Conservation (phyloP, 148 eudicot genomes). For the Nyssa sinensis region DNA sequence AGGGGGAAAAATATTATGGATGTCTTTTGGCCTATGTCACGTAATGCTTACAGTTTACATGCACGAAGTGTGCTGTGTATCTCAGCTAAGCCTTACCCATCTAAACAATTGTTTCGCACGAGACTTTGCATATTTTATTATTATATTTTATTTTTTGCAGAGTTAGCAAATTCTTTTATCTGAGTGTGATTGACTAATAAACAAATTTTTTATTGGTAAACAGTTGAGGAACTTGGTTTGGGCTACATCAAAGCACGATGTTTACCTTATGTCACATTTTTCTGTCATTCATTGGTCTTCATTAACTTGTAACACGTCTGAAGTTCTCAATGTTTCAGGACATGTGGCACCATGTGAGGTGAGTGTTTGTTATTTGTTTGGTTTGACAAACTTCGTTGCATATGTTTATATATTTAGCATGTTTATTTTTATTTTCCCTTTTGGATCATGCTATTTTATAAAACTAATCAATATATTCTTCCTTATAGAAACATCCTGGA, state of each 20-base stretch:
- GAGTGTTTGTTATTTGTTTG: conserved; percentile 12
- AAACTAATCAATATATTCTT: conserved; percentile 9
- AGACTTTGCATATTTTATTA: too few species aligned
- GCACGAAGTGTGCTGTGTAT: not conserved
- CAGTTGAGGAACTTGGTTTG: conserved; percentile 93
- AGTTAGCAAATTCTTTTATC: not conserved
- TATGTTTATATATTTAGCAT: not conserved
- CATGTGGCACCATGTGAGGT: conserved; percentile 89
- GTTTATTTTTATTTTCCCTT: too few species aligned
- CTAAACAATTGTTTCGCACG: not conserved
- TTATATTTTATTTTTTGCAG: too few species aligned
- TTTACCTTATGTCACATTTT: conserved; percentile 73
- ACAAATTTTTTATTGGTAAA: conserved; percentile 9
- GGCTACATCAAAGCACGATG: conserved; percentile 91
- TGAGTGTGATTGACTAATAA: conserved; percentile 13
- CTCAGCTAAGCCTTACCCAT: not conserved
- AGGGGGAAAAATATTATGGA: too few species aligned
- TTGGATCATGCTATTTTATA: not conserved
- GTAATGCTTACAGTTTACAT: not conserved
- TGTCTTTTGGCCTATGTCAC: not conserved
- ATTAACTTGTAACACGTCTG: conserved; percentile 45
- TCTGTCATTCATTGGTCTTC: conserved; percentile 57
- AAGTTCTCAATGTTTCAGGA: conserved; percentile 79
- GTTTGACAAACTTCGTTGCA: not conserved
- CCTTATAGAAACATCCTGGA: conserved; percentile 78